phyloP scores from a whole-genome alignment of 495 filamentous ascomycete genomes.

The Penicillium macrosclerotiorum region DNA sequence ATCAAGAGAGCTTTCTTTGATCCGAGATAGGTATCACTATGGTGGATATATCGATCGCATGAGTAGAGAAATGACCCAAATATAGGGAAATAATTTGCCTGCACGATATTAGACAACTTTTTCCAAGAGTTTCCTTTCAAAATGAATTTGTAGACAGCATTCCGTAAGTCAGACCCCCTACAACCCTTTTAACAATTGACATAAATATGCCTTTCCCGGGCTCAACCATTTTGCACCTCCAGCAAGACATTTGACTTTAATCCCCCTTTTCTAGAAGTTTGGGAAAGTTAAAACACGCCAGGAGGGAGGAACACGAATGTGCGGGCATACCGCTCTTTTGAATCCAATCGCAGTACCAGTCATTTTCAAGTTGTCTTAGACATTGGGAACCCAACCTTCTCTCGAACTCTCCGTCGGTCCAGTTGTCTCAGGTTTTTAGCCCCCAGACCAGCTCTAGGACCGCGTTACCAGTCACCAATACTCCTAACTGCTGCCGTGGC shows the following conservation, averaged over 20 bases:
- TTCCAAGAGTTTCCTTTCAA: too few species aligned
- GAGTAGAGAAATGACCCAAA: too few species aligned
- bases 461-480: too few species aligned
- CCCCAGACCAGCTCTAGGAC: slow-evolving; percentile 6
- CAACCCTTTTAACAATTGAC: too few species aligned
- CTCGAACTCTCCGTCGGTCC: neutral
- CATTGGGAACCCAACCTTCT: slow-evolving; percentile 19
- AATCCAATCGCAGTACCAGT: neutral
- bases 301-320: slow-evolving; percentile 9
- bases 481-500: too few species aligned
- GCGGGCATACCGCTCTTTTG: slow-evolving; percentile 24
- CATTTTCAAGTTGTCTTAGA: slow-evolving; percentile 20
- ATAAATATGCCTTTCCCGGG: neutral
- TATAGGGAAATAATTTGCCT: too few species aligned
- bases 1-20: too few species aligned
- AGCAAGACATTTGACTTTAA: slow-evolving; percentile 15
- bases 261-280: slow-evolving; percentile 21
- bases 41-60: too few species aligned
- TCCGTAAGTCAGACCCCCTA: too few species aligned
- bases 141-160: too few species aligned
- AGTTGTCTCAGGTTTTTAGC: slow-evolving; percentile 19
- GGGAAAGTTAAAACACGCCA: slow-evolving; percentile 7
- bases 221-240: slow-evolving; percentile 12
- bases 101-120: too few species aligned
- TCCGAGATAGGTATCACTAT: too few species aligned